Conservation (phyloP, 768 basidiomycete genomes). For the Mycena metata region DNA sequence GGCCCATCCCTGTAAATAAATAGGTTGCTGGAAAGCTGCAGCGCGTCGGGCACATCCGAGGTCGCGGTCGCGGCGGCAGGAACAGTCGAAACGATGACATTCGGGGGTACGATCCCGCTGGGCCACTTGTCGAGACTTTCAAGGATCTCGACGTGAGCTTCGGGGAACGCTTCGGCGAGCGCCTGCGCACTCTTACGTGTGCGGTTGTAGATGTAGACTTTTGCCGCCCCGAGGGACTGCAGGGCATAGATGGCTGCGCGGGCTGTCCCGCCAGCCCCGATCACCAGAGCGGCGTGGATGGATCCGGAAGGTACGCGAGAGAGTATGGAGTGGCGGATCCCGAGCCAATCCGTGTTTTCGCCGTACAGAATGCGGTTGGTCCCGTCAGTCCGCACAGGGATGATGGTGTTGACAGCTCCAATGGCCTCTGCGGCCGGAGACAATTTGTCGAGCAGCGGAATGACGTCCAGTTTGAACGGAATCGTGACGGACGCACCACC, state of each 20-base stretch:
- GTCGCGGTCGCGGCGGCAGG: constrained; percentile 75
- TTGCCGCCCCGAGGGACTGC: constrained; percentile 71
- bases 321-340: constrained; percentile 74
- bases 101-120: constrained; percentile 59
- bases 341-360: constrained; percentile 97
- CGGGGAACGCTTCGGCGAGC: constrained; percentile 77
- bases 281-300: constrained; percentile 76
- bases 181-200: constrained; percentile 80
- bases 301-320: constrained; percentile 56
- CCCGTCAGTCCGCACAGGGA: constrained; percentile 64
- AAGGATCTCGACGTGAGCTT: constrained; percentile 70
- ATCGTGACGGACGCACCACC: constrained; percentile 98
- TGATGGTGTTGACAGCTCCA: constrained; percentile 96
- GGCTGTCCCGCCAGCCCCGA: constrained; percentile 96
- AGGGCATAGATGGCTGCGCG: constrained; percentile 95
- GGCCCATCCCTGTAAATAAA: constrained; percentile 65
- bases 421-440: constrained; percentile 87
- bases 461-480: constrained; percentile 93
- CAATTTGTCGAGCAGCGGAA: constrained; percentile 83
- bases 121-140: constrained; percentile 71
- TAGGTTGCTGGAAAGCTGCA: constrained; percentile 69
- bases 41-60: constrained; percentile 46
- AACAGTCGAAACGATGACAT: constrained; percentile 90
- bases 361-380: constrained; percentile 72
- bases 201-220: constrained; percentile 91